These are phyloP conservation scores for Fragaria nilgerrensis DNA, from an alignment of 306 rosid species.

Conservation along the genomic window DNA sequence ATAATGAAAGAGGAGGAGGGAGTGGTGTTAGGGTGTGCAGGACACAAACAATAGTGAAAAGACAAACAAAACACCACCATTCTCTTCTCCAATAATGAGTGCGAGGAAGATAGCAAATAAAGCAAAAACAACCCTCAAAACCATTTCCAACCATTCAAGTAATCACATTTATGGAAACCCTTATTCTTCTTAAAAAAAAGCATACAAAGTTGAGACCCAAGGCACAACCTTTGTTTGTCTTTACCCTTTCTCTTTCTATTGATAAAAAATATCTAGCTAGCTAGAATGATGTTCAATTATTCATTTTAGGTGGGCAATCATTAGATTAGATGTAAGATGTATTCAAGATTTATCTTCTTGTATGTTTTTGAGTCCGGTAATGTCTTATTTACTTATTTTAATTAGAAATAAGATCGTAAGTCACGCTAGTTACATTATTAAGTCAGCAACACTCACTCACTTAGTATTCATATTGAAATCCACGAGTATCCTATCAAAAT, in stretches of 20 bases:
- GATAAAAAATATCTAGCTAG: conserved; percentile 4
- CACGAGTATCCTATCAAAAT: no score
- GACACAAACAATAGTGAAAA: background rate
- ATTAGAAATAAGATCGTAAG: no score
- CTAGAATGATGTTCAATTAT: background rate
- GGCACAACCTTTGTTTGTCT: conserved; percentile 7
- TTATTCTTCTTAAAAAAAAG: conserved; percentile 11
- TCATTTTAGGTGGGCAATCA: background rate
- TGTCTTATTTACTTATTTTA: background rate
- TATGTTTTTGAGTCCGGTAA: background rate
- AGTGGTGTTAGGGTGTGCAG: background rate
- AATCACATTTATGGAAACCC: conserved; percentile 43
- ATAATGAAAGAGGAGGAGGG: background rate
- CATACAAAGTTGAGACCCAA: conserved; percentile 16
- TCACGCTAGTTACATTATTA: no score
- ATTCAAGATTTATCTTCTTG: background rate
- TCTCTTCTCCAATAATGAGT: background rate
- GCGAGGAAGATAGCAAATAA: background rate
- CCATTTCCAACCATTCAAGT: conserved; percentile 45
- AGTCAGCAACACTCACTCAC: no score
- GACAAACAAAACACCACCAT: conserved; percentile 19
- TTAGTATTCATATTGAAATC: no score
- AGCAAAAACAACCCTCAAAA: background rate
- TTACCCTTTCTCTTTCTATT: conserved; percentile 16
- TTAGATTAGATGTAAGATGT: background rate